These are phyloP conservation scores for Penicillium flavigenum DNA, from an alignment of 495 filamentous ascomycete genomes.

Conservation along the genomic window DNA sequence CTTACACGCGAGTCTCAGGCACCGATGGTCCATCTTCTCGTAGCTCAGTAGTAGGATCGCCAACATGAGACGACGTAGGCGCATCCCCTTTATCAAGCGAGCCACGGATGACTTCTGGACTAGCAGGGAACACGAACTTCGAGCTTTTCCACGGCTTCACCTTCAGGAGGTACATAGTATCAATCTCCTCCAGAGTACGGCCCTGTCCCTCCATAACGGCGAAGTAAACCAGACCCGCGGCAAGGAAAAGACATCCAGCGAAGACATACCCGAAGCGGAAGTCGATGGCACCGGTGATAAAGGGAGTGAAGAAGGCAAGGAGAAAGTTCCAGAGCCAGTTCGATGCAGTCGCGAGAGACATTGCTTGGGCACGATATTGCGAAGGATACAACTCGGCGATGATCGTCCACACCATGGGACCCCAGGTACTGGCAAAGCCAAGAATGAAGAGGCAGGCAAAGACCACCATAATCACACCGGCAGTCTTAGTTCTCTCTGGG, in stretches of 20 bases:
- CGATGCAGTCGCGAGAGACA: constrained; percentile 72
- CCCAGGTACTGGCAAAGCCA: constrained; percentile 68
- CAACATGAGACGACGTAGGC: constrained; percentile 22
- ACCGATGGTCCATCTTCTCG: constrained; percentile 13
- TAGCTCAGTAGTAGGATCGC: constrained; percentile 13
- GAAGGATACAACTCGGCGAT: constrained; percentile 78
- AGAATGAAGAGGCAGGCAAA: constrained; percentile 66
- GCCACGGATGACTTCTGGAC: constrained; percentile 21
- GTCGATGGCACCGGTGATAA: constrained; percentile 65
- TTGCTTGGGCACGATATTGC: constrained; percentile 68
- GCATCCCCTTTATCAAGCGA: constrained; percentile 26
- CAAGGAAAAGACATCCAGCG: constrained; percentile 64
- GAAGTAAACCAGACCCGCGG: constrained; percentile 64
- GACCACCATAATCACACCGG: constrained; percentile 69
- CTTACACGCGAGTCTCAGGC: not conserved
- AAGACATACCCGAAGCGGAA: constrained; percentile 79
- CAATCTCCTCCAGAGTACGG: constrained; percentile 72
- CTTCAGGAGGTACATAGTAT: constrained; percentile 74
- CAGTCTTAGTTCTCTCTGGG: constrained; percentile 51
- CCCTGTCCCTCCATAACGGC: constrained; percentile 67
- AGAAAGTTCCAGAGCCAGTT: constrained; percentile 93
- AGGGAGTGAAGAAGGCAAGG: constrained; percentile 76
- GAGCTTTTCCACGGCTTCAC: constrained; percentile 63
- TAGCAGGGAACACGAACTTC: constrained; percentile 44
- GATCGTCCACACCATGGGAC: constrained; percentile 79